Evolutionary conservation across 345 rosid genomes (phyloP).

Genomic region (Jatropha curcas): DNA sequence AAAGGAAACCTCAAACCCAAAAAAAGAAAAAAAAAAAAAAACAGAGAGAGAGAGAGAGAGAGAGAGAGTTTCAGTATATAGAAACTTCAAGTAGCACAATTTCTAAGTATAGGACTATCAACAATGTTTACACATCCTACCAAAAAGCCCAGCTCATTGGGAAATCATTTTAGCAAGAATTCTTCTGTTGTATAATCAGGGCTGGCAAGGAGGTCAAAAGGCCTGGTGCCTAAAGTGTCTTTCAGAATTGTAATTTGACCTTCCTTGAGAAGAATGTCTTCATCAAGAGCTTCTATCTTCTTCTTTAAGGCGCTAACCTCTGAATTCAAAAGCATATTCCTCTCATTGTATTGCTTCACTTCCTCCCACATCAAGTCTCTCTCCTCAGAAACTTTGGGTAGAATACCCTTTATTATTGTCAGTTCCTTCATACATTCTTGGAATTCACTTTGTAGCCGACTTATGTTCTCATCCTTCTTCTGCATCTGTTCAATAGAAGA

Average conservation of each 20-base stretch:
- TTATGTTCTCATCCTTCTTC: slow-evolving; percentile 73
- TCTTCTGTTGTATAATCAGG: slow-evolving; percentile 44
- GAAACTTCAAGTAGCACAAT: slow-evolving; percentile 13
- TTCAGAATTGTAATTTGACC: slow-evolving; percentile 87
- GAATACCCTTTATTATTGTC: slow-evolving; percentile 42
- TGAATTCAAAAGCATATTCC: slow-evolving; percentile 76
- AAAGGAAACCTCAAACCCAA: background rate
- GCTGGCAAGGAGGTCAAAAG: slow-evolving; percentile 58
- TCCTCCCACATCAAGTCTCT: slow-evolving; percentile 89
- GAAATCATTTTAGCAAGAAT: slow-evolving; percentile 27
- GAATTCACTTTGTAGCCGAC: slow-evolving; percentile 51
- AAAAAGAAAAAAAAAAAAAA: slow-evolving; percentile 2
- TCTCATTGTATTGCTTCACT: slow-evolving; percentile 72
- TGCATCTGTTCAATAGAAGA: slow-evolving; percentile 46
- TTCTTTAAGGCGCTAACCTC: slow-evolving; percentile 65
- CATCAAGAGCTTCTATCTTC: slow-evolving; percentile 71
- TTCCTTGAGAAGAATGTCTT: slow-evolving; percentile 78
- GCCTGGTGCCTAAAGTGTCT: slow-evolving; percentile 59
- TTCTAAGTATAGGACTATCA: slow-evolving; percentile 33
- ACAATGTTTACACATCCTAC: slow-evolving; percentile 23
- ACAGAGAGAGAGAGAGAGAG: slow-evolving; percentile 2
- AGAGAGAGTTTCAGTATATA: background rate
- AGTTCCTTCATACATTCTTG: slow-evolving; percentile 66
- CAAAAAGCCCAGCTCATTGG: background rate
- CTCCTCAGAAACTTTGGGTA: slow-evolving; percentile 71